Evolutionary conservation across 768 basidiomycete species (phyloP), one percentile per base, ranked within the genome.

Genomic region (Chalciporus chontae): DNA sequence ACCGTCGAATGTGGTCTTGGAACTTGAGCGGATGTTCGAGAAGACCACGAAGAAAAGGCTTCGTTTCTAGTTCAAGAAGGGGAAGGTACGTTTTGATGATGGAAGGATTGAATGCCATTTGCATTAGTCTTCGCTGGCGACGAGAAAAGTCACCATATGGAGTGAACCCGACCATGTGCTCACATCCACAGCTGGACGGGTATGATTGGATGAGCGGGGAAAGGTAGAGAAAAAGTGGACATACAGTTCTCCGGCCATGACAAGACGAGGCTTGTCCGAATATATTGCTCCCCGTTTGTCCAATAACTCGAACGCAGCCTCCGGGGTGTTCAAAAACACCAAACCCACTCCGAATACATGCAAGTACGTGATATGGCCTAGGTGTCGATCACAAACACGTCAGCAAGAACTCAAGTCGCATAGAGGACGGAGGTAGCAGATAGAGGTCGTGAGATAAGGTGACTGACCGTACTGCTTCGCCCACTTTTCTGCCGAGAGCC

Each of bases 81-180:
- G 81, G 81, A 42, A 80, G 68, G 63, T 86, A 89, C 4, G 67
- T 60, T 8, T 77, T 74, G 48, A 87, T 79, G 18, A 66, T 71
- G 10, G 73, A 71, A 24, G 71, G 53, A 32, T 79, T 78, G 32
- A 89, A 74, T 6, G 85, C 84, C 44, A 77, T 76, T 61, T 82
- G 80, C 68, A 87, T 78, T 38, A 88, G 76, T 56, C 69, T 77
- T 57, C 87, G 80, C 63, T 87, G 84, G 19, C 84, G 78, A 50
- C 78, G 80, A 40, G 73, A 74, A 59, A 75, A 73, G 52, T 84
- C 82, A 29, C 80, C 79, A 59, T 87, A 85, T 15, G 74, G 73
- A 5, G 82, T 83, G 63, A 88, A 86, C 2, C 83, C 83, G 47
- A 82, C 77, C 81, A 87, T 85, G 62, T 83, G 79, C 58, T 85